Evolutionary conservation across 306 rosid species (phyloP), one percentile per base, ranked within the genome.

Genomic region (Cicer pinnatifidum): DNA sequence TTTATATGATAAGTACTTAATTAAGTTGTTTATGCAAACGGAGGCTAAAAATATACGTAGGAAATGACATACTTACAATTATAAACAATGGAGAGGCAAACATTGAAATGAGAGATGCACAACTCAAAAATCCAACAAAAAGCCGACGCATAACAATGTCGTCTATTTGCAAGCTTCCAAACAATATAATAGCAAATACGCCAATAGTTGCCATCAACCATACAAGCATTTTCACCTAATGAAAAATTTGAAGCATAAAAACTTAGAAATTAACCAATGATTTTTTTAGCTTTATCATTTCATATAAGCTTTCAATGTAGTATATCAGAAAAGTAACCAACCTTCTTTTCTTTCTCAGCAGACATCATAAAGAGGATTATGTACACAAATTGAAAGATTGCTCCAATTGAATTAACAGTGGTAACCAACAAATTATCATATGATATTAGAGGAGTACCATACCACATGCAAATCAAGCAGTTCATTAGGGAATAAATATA

Each of bases 41-140:
- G 33, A 23, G 33, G 4, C 33, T 1, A 7, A 44, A 69, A 45
- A 63, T 38, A 75, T 16, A 39, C 35, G 23, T 50, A 35, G 56
- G 53, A 71, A 19, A 19, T 52, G 13, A 61, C 15, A 46, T 33
- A 78, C 98, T 88, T 88, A 93, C 98, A 20, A 93, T 93, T 69
- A 93, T 79, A 69, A 89, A 93, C 88, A 93, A 78, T 3, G 98
- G 98, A 80, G 98, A 93, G 12, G 98, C 98, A 63, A 87, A 93
- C 98, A 93, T 93, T 35, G 96, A 93, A 78, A 93, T 73, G 53
- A 93, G 96, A 83, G 96, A 89, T 45, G 76, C 92, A 56, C 83
- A 75, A 71, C 94, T 93, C 81, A 93, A 76, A 37, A 85, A 46
- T 75, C 98, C 98, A 72, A 93, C 94, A 38, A 86, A 20, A 13